These are phyloP conservation scores for Fagopyrum esculentum DNA, from an alignment of 148 eudicot genomes.

Conservation along the genomic window DNA sequence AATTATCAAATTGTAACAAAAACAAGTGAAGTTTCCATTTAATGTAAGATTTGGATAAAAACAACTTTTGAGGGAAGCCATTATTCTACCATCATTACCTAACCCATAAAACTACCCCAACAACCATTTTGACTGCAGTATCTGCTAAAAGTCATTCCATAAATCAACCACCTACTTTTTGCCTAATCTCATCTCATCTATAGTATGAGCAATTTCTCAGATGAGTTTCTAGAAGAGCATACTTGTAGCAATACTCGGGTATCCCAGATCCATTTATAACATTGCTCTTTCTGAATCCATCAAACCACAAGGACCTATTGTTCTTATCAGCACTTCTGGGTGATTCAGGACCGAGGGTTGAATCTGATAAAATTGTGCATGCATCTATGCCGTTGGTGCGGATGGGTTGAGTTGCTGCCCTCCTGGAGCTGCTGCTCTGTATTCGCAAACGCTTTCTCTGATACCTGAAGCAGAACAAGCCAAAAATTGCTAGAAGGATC, in stretches of 20 bases:
- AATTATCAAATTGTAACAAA: background rate
- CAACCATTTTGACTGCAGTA: conserved; percentile 8
- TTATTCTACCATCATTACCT: conserved; percentile 6
- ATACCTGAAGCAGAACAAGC: conserved; percentile 57
- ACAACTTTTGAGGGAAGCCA: background rate
- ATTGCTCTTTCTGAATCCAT: conserved; percentile 60
- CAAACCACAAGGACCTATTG: conserved; percentile 58
- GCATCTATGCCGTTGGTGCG: conserved; percentile 73
- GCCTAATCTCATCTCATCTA: background rate
- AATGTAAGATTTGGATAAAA: background rate
- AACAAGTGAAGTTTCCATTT: background rate
- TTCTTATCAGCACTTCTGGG: conserved; percentile 39
- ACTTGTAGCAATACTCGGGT: conserved; percentile 84
- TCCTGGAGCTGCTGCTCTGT: conserved; percentile 71
- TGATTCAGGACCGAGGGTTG: conserved; percentile 77
- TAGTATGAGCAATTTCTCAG: background rate
- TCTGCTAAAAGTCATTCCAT: background rate
- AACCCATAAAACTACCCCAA: conserved; percentile 9
- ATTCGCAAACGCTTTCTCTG: conserved; percentile 58
- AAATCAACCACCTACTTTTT: background rate
- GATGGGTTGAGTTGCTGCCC: conserved; percentile 58
- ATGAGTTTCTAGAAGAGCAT: conserved; percentile 13
- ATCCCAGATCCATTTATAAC: conserved; percentile 81
- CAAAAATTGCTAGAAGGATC: conserved; percentile 50
- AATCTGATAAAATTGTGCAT: conserved; percentile 68